Evolutionary conservation across 768 basidiomycete genomes (phyloP).

Genomic region (Cubamyces lactineus): DNA sequence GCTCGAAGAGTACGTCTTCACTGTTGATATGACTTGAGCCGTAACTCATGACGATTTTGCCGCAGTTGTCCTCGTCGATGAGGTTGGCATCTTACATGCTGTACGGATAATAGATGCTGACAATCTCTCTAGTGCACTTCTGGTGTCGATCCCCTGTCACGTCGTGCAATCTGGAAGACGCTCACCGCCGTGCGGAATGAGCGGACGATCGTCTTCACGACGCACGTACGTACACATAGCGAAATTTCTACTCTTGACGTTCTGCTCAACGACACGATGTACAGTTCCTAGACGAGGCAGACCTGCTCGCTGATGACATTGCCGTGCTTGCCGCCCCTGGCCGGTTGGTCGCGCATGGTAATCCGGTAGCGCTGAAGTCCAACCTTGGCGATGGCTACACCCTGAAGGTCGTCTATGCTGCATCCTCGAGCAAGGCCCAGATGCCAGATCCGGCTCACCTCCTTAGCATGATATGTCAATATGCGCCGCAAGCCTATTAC

Average conservation of each 20-base stretch:
- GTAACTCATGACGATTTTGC: constrained; percentile 37
- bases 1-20: constrained; percentile 61
- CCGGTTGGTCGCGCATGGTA: constrained; percentile 72
- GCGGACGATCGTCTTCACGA: constrained; percentile 75
- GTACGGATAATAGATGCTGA: not conserved
- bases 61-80: constrained; percentile 32
- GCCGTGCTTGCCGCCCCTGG: constrained; percentile 78
- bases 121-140: constrained; percentile 55
- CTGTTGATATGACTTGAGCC: constrained; percentile 43
- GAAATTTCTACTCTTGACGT: not conserved
- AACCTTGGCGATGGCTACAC: constrained; percentile 74
- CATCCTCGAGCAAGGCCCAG: constrained; percentile 43
- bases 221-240: constrained; percentile 65
- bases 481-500: not conserved
- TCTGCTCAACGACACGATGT: constrained; percentile 34
- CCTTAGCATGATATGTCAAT: constrained; percentile 22
- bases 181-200: constrained; percentile 68
- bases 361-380: constrained; percentile 73
- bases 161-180: constrained; percentile 77
- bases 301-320: constrained; percentile 75
- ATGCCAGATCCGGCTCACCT: constrained; percentile 27
- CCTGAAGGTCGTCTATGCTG: constrained; percentile 61
- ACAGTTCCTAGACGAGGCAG: constrained; percentile 79
- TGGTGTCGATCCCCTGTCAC: constrained; percentile 80
- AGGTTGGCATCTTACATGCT: constrained; percentile 20